Evolutionary conservation across 2,329 filamentous ascomycete genomes (phyloP).

Genomic region (Calonectria pauciramosa): DNA sequence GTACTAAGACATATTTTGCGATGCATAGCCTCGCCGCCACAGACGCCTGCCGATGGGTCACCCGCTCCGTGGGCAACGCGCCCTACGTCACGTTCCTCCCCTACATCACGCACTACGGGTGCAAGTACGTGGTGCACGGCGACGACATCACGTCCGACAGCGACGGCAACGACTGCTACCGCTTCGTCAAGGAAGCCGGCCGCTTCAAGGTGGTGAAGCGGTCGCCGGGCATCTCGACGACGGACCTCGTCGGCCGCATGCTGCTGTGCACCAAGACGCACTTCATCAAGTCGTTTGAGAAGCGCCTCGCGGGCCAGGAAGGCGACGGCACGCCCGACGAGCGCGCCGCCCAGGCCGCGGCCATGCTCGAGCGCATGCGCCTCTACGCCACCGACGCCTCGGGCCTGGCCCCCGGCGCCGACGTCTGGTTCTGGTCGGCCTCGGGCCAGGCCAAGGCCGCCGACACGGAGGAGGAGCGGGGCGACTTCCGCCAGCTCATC

Average conservation of each 20-base stretch:
- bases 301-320: constrained; percentile 77
- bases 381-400: constrained; percentile 92
- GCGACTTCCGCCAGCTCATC: constrained; percentile 77
- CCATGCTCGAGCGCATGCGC: constrained; percentile 82
- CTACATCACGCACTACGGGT: constrained; percentile 97
- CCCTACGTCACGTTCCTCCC: constrained; percentile 95
- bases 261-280: constrained; percentile 94
- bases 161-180: constrained; percentile 95
- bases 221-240: constrained; percentile 96
- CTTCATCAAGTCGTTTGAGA: constrained; percentile 86
- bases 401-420: constrained; percentile 81
- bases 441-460: constrained; percentile 62
- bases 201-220: constrained; percentile 97
- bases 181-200: constrained; percentile 93
- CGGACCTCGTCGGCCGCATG: constrained; percentile 98
- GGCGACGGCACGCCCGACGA: constrained; percentile 79
- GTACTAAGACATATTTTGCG: constrained; percentile 19
- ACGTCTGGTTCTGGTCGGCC: constrained; percentile 87
- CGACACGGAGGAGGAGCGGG: constrained; percentile 69
- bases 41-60: constrained; percentile 95
- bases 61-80: constrained; percentile 83
- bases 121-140: constrained; percentile 94
- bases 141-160: constrained; percentile 98
- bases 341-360: constrained; percentile 71
- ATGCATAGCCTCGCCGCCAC: constrained; percentile 81